Evolutionary conservation across 1,139 yeast genomes (phyloP), one percentile per base, ranked within the genome.

Genomic region (Protomyces pachydermus): DNA sequence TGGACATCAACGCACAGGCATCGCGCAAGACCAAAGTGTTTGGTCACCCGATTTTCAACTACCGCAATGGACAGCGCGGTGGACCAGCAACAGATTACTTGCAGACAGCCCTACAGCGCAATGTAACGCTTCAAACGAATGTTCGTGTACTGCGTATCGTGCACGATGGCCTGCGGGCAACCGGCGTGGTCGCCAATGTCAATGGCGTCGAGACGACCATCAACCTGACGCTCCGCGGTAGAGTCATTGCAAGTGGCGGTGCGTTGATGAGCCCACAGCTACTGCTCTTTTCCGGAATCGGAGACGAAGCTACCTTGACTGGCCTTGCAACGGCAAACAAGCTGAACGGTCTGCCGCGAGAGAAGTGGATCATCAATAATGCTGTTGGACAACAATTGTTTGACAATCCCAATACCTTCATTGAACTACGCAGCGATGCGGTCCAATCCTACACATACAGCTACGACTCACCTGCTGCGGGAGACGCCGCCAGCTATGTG

Each of bases 371-470:
- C 51, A 39, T 38, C 38, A 54, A 54, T 4, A 32, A 9, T 14
- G 58, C 52, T 23, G 58, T 54, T 0, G 58, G 58, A 0, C 23
- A 45, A 14, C 20, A 37, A 18, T 32, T 54, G n/a, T 54, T 39
- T 28, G 58, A 54, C 38, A 54, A 54, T 20, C 56, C 55, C 35
- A 45, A 54, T 20, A 54, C 58, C n/a, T 45, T 54, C 38, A 39
- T 54, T 20, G 58, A 39, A 52, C 38, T 54, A 12, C 25, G 23
- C 20, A 54, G 51, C 38, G 18, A 14, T 0, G 25, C 39, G 5
- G 50, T 54, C n/a, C 42, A 34, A 23, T 45, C 58, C n/a, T 54
- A 54, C 38, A 39, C 51, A 16, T 54, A 54, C 38, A 14, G 23
- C 38, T 54, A 54, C 35, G 51, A 54, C 12, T 16, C 16, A 10